Percentiles rank a stretch among this genome's conserved stretches.
These are phyloP conservation scores for Sporodiniella umbellata DNA, from an alignment of 371 early-diverging fungal species.

Conservation along the genomic window DNA sequence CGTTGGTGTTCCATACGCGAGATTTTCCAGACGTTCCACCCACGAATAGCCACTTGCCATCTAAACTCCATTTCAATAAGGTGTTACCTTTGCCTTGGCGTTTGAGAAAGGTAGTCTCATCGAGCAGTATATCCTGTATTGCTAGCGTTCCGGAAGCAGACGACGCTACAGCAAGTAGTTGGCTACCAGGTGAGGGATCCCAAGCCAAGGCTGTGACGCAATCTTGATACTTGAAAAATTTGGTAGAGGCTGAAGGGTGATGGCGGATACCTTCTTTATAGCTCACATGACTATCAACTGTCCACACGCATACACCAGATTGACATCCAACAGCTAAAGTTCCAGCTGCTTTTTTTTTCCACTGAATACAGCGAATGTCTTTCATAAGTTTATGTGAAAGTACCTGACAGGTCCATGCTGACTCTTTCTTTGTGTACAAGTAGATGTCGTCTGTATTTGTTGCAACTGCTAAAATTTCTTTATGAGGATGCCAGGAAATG, in stretches of 20 bases:
- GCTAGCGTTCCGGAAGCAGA: constrained; percentile 22
- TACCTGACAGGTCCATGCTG: constrained; percentile 36
- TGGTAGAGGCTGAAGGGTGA: constrained; percentile 26
- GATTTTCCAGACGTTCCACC: constrained; percentile 30
- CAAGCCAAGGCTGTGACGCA: constrained; percentile 40
- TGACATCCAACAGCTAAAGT: constrained; percentile 55
- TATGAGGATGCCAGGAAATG: constrained; percentile 59
- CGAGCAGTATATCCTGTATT: constrained; percentile 30
- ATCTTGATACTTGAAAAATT: constrained; percentile 22
- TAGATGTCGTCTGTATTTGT: constrained; percentile 44
- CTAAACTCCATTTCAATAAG: constrained; percentile 43
- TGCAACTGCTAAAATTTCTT: constrained; percentile 48
- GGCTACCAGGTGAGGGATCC: constrained; percentile 46
- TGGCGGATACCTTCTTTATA: background rate
- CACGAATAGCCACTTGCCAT: constrained; percentile 40
- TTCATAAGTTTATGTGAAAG: constrained; percentile 44
- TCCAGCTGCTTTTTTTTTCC: constrained; percentile 46
- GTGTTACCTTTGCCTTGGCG: constrained; percentile 33
- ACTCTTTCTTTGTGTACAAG: constrained; percentile 41
- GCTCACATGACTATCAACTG: constrained; percentile 8
- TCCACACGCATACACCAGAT: constrained; percentile 62
- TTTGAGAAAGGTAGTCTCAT: constrained; percentile 27
- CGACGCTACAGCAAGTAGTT: constrained; percentile 34
- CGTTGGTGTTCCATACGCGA: constrained; percentile 42
- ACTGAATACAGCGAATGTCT: constrained; percentile 51